phyloP scores from a whole-genome alignment of 2,329 filamentous ascomycete genomes.

The Aspergillus sp. region DNA sequence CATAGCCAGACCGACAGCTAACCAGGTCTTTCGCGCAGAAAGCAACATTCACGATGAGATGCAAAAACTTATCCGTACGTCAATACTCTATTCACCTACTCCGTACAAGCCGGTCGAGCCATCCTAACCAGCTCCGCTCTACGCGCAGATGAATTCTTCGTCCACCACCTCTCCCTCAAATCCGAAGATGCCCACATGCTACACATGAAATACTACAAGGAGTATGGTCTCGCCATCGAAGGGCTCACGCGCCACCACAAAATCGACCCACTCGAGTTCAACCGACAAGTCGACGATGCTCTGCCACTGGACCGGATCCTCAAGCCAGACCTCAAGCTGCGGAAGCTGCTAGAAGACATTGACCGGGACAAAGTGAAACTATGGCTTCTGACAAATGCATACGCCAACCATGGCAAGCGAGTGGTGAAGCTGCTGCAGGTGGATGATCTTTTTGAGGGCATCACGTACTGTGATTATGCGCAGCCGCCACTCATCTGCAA shows the following conservation, averaged over 20 bases:
- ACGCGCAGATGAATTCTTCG: conserved; percentile 58
- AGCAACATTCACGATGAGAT: conserved; percentile 85
- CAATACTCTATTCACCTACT: not conserved
- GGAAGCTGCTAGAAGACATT: conserved; percentile 75
- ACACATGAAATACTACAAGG: conserved; percentile 89
- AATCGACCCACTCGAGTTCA: conserved; percentile 94
- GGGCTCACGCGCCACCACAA: conserved; percentile 91
- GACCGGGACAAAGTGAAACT: conserved; percentile 79
- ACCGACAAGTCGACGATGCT: conserved; percentile 90
- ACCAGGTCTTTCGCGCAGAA: conserved; percentile 45
- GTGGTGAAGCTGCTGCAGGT: conserved; percentile 79
- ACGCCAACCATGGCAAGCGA: conserved; percentile 79
- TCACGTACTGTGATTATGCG: conserved; percentile 91
- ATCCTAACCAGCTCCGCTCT: not conserved
- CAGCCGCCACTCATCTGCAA: conserved; percentile 78
- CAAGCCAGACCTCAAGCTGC: conserved; percentile 71
- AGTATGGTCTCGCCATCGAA: conserved; percentile 96
- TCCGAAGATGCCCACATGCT: conserved; percentile 78
- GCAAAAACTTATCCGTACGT: conserved; percentile 70
- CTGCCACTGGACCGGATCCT: conserved; percentile 83
- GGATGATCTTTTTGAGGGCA: conserved; percentile 87
- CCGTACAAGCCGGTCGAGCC: not conserved
- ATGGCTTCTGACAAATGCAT: conserved; percentile 97
- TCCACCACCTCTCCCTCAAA: conserved; percentile 69
- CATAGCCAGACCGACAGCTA: not conserved